A percentile compares a stretch with the other conserved stretches of the same genome.
Evolutionary conservation across 176 grass and related monocot genomes (phyloP).

Genomic region (Rhynchospora pubera): DNA sequence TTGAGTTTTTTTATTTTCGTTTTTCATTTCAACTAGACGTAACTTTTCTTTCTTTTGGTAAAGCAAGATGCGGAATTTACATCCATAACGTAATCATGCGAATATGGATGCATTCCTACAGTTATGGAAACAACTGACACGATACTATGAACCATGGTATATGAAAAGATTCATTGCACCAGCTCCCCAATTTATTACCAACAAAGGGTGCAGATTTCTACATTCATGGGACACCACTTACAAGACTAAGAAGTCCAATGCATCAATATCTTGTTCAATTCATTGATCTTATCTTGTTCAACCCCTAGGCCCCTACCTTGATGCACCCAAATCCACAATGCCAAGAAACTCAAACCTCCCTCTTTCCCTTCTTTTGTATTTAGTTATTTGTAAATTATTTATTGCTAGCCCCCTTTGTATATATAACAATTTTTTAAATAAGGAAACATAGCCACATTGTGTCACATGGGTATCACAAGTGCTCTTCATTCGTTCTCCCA

Average conservation of each 20-base stretch:
- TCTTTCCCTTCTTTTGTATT: background rate
- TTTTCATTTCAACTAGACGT: background rate
- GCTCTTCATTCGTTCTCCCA: conserved; percentile 1
- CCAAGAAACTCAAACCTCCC: conserved; percentile 19
- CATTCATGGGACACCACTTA: background rate
- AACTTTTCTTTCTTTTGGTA: background rate
- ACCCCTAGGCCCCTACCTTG: background rate
- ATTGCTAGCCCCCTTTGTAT: background rate
- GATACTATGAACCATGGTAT: background rate
- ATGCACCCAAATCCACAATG: background rate
- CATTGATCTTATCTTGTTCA: background rate
- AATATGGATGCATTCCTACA: too few species aligned
- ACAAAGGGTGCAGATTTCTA: background rate
- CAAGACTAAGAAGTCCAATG: background rate
- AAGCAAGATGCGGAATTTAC: background rate
- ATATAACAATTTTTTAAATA: background rate
- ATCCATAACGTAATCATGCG: background rate
- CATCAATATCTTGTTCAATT: background rate
- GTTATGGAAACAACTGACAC: too few species aligned
- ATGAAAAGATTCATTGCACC: background rate
- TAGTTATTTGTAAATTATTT: background rate
- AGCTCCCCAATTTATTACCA: background rate
- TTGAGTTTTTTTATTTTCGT: background rate
- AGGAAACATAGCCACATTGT: conserved; percentile 20
- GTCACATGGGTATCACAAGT: conserved; percentile 16